Base-by-base conservation (phyloP, 805 yeast species). In the Yarrowia sp. region DNA sequence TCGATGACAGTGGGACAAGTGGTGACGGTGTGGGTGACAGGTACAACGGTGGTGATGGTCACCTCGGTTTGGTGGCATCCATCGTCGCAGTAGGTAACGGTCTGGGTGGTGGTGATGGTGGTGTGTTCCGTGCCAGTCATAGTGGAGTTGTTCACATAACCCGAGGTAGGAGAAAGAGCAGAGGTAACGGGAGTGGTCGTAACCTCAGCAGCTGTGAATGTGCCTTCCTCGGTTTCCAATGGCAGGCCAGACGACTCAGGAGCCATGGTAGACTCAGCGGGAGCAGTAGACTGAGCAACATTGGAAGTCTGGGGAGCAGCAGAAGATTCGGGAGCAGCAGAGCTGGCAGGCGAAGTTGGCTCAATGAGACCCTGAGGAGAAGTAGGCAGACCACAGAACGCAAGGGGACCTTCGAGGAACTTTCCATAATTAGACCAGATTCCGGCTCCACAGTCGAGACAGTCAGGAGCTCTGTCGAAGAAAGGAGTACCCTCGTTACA, bases 81-180 rank as follows among this genome's bases (percentile, higher is more conserved):
- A 7, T 17, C 22, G 35, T 46, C 51, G 35, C 51, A 46, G 51
- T 46, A 46, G 22, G 51, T 46, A 10, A 46, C 51, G 1, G 51
- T 46, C 35, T 46, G 51, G 35, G 51, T 46, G 51, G 51, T 46
- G 24, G 51, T 46, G 35, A 46, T 46, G 35, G 51, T 46, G 22
- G 51, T 46, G 51, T 43, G 49, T 3, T 9, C 49, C 10, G 51
- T 24, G 5, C 48, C 32, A n/a, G 32, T 24, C 30, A 24, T 19
- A 17, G 48, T 43, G 32, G 32, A 4, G 48, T 43, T 43, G 19
- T 24, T 9, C 12, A 43, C 35, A 11, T 19, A 2, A 21, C n/a
- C n/a, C n/a, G 51, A 9, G 11, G 21, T 3, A 3, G 32, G 3
- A 26, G 24, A 6, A 5, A 17, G 14, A 4, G 32, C 17, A n/a